Evolutionary conservation across 352 stramenopile genomes (phyloP).

Genomic region (Pythium myriotylum): DNA sequence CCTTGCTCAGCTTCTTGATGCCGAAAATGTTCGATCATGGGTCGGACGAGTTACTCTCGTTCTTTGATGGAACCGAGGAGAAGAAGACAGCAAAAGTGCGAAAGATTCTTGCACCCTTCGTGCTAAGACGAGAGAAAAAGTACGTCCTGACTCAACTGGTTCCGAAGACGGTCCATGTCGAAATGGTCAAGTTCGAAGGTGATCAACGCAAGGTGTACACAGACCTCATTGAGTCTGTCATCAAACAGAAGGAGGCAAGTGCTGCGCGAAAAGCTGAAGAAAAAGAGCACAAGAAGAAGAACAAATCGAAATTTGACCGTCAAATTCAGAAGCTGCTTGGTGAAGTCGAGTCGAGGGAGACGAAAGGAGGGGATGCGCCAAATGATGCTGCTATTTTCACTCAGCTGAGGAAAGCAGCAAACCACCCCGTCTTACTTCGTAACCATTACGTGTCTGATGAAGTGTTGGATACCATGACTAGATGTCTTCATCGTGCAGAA

Average conservation of each 20-base stretch:
- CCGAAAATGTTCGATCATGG: slow-evolving; percentile 89
- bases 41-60: slow-evolving; percentile 76
- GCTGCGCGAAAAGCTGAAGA: slow-evolving; percentile 46
- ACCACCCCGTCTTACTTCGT: slow-evolving; percentile 96
- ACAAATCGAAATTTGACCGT: slow-evolving; percentile 45
- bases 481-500: slow-evolving; percentile 75
- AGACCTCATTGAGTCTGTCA: slow-evolving; percentile 59
- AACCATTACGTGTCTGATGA: slow-evolving; percentile 74
- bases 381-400: slow-evolving; percentile 91
- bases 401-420: slow-evolving; percentile 96
- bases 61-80: slow-evolving; percentile 81
- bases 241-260: slow-evolving; percentile 57
- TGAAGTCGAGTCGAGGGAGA: slow-evolving; percentile 11
- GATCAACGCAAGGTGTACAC: slow-evolving; percentile 90
- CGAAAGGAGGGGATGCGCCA: slow-evolving; percentile 24
- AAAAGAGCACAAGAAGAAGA: slow-evolving; percentile 67
- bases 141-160: slow-evolving; percentile 94
- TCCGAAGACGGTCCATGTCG: slow-evolving; percentile 80
- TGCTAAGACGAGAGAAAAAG: slow-evolving; percentile 95
- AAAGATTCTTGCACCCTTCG: slow-evolving; percentile 97
- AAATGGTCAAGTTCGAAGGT: slow-evolving; percentile 82
- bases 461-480: slow-evolving; percentile 82
- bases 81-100: slow-evolving; percentile 86
- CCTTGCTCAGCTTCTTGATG: slow-evolving; percentile 92
- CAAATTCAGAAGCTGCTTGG: slow-evolving; percentile 54